Base-by-base conservation (phyloP, 305 asterid genomes). In the Fraxinus platypoda region DNA sequence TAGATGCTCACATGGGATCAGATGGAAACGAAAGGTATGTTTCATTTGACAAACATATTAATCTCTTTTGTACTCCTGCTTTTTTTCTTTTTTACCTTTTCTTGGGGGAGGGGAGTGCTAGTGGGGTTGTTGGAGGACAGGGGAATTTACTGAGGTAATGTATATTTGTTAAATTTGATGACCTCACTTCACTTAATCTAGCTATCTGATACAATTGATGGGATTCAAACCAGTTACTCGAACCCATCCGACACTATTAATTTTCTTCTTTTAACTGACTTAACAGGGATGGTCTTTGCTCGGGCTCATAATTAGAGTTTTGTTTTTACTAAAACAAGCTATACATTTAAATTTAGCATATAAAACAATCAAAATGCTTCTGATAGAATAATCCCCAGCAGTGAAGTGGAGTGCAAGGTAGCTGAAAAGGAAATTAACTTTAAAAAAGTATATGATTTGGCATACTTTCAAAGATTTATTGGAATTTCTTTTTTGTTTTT, bases 1-100 rank as follows among this genome's bases (percentile, higher is more conserved):
- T 57, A 78, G 83, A 74, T 86, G 83, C 84, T 80, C 81, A 76
- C 87, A 75, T 83, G 88, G 52, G 78, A 57, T 72, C 77, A 62
- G n/a, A 41, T 74, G 31, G 66, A 79, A 57, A 74, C 76, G 77
- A 66, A 78, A 82, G 78, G 28, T 68, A 66, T 8, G 54, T 70
- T 46, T 26, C 74, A 19, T 78, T 13, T 9, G 43, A 49, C 33
- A 57, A 43, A 78, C 12, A 21, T 52, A 12, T 26, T 17, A n/a
- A 30, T 57, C 38, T 57, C 54, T 31, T 17, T 4, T 78, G 81
- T 64, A 64, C 33, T 64, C 75, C 38, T 19, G 19, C 21, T 4
- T 28, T 68, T 68, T 68, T 68, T 28, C 38, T 68, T 28, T 68
- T 28, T 43, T 9, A 75, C 54, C 41, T 68, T 68, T 28, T 68